phyloP scores from a whole-genome alignment of 2,329 filamentous ascomycete species.

The Ceratocystis variospora region DNA sequence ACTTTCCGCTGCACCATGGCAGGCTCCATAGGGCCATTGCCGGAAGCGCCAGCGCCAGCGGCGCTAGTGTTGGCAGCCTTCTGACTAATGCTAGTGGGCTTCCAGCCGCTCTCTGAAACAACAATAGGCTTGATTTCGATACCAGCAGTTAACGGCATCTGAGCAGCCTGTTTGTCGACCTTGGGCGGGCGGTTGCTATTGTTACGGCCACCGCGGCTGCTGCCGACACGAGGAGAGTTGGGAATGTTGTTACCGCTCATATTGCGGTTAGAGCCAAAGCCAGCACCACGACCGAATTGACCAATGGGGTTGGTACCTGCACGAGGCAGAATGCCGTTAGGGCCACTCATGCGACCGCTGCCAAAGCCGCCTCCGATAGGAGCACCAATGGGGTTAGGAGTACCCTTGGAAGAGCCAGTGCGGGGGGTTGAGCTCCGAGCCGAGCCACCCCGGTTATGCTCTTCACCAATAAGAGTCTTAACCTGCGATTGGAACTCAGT shows the following conservation, averaged over 20 bases:
- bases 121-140: slow-evolving; percentile 69
- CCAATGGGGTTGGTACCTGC: slow-evolving; percentile 16
- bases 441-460: slow-evolving; percentile 25
- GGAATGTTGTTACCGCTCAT: slow-evolving; percentile 46
- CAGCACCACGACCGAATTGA: slow-evolving; percentile 20
- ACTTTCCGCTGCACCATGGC: slow-evolving; percentile 97
- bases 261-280: slow-evolving; percentile 42
- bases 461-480: slow-evolving; percentile 71
- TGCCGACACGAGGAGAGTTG: slow-evolving; percentile 56
- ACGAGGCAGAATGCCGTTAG: slow-evolving; percentile 9
- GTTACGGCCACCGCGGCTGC: slow-evolving; percentile 39
- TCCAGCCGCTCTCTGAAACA: slow-evolving; percentile 69
- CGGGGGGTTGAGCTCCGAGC: slow-evolving; percentile 50
- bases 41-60: slow-evolving; percentile 27
- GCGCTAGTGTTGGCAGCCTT: slow-evolving; percentile 24
- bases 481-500: slow-evolving; percentile 85
- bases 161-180: slow-evolving; percentile 62
- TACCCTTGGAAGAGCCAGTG: slow-evolving; percentile 28
- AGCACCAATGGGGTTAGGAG: slow-evolving; percentile 40
- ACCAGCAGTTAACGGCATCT: slow-evolving; percentile 81
- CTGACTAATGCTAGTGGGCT: slow-evolving; percentile 57
- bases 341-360: slow-evolving; percentile 14
- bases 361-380: slow-evolving; percentile 31
- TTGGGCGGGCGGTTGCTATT: slow-evolving; percentile 46
- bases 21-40: slow-evolving; percentile 56